Base-by-base conservation (phyloP, 1,284 basidiomycete species). In the Sporisorium sorghi region DNA sequence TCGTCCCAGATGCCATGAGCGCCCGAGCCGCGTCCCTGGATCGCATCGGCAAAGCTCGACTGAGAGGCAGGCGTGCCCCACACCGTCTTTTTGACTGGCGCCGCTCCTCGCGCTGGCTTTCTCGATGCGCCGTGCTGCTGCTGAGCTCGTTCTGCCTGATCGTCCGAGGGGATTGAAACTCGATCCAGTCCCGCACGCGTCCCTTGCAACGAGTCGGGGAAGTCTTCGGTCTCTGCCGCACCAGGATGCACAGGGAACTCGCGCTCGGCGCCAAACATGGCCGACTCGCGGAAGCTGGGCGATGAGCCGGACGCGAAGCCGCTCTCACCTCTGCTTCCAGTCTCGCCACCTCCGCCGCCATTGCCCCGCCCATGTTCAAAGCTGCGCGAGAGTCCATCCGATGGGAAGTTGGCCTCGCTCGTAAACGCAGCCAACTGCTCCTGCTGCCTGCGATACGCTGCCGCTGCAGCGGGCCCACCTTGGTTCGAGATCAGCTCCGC, bases 1-100 rank as follows among this genome's bases (percentile, higher is more conserved):
- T 73, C 68, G 37, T 77, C 72, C 62, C 76, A 67, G 9, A 66
- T 32, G 1, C 63, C 67, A 12, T 64, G 56, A 7, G 57, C 66
- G 28, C 63, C 75, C 2, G 55, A 52, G 9, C 53, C 39, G 17
- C 49, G 54, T 24, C 65, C 56, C 52, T 76, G 76, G 9, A 78
- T 65, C 19, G 75, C 69, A 26, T 60, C 63, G 17, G 71, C 59
- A 53, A 80, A 80, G 62, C 64, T 63, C 32, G 63, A 51, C 26
- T 51, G 56, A 12, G 78, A 68, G 1, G 81, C 78, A 19, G 75
- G 78, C 23, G 82, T 84, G 19, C 82, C 82, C 82, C 82, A 84
- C 7, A 84, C 82, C 28, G 82, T 84, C 62, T 71, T 78, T 30
- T 72, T 74, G 10, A 58, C 52, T 5, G 65, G 46, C 8, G 35